These are phyloP conservation scores for Cadophora sp. DNA, from an alignment of 2,329 filamentous ascomycete genomes.

Conservation along the genomic window DNA sequence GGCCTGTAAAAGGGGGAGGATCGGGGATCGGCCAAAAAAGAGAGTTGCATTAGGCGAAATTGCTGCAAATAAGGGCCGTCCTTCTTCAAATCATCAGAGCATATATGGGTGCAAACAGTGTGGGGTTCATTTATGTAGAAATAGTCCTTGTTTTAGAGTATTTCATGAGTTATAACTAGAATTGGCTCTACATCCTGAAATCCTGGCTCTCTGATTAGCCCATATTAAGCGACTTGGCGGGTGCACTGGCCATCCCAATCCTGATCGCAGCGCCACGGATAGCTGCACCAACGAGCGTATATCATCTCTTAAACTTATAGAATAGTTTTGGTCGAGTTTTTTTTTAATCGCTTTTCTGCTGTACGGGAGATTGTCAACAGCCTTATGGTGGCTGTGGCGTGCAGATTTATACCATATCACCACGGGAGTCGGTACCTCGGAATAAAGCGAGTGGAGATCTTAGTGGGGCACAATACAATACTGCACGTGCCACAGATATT, in stretches of 20 bases:
- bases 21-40: not conserved
- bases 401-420: no score
- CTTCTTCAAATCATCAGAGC: not conserved
- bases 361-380: no score
- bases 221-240: not conserved
- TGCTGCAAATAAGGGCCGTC: not conserved
- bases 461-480: no score
- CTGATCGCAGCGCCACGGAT: not conserved
- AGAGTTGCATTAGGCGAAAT: not conserved
- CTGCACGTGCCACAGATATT: no score
- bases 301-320: no score
- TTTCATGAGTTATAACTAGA: not conserved
- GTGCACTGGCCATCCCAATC: not conserved
- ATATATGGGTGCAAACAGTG: not conserved
- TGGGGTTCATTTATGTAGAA: not conserved
- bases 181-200: not conserved
- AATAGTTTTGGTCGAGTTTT: no score
- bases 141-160: not conserved
- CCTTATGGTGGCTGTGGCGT: no score
- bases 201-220: conserved; percentile 2
- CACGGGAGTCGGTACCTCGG: no score
- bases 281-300: no score
- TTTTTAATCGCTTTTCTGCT: no score
- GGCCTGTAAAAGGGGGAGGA: not conserved
- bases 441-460: no score